Percentiles rank a stretch among this genome's conserved stretches.
These are phyloP conservation scores for Nicotiana tabacum DNA, from an alignment of 257 asterid species.

Conservation along the genomic window DNA sequence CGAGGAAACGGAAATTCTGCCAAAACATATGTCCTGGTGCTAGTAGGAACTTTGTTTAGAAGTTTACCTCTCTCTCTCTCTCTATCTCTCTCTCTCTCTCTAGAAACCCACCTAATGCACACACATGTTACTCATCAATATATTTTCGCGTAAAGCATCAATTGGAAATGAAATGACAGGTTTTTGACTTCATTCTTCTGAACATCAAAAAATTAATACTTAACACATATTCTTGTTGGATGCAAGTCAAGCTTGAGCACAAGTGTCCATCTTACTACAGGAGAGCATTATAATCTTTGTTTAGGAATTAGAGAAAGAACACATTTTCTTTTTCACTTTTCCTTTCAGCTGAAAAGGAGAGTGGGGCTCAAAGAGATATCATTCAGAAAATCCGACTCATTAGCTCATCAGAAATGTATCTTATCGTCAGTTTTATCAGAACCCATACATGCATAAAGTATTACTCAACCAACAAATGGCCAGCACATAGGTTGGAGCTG, in stretches of 20 bases:
- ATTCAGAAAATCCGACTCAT: background rate
- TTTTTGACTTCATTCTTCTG: background rate
- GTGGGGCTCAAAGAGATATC: background rate
- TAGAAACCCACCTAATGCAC: background rate
- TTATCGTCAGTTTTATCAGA: background rate
- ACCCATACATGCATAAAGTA: background rate
- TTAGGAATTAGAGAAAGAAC: background rate
- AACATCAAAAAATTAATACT: background rate
- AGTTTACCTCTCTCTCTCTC: background rate
- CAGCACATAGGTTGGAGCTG: background rate
- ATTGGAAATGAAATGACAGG: background rate
- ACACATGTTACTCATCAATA: background rate
- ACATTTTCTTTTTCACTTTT: background rate
- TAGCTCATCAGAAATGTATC: background rate
- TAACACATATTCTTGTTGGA: background rate
- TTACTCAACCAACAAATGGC: background rate
- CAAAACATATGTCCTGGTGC: background rate
- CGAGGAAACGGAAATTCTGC: background rate
- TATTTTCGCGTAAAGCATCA: background rate
- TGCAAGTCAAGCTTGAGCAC: background rate
- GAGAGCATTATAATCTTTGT: background rate
- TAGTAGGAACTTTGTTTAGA: background rate
- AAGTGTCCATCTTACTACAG: background rate
- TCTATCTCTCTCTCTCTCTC: background rate
- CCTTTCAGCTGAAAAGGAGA: background rate